phyloP scores from a whole-genome alignment of 345 rosid species.

The Sonneratia alba region DNA sequence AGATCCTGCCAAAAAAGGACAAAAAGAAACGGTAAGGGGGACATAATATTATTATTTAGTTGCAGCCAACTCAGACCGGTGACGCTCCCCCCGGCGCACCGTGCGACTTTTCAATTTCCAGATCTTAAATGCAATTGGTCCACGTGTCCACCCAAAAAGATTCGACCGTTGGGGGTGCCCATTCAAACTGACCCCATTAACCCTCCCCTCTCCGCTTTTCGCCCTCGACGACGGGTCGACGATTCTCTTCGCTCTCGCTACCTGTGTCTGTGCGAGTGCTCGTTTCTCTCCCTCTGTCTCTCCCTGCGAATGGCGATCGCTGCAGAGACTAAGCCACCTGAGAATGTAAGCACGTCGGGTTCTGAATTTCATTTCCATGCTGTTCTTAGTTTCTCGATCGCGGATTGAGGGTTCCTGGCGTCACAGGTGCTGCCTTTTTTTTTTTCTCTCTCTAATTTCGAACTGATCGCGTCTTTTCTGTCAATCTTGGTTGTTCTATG shows the following conservation, averaged over 20 bases:
- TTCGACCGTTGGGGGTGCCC: conserved; percentile 57
- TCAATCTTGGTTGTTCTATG: neutral
- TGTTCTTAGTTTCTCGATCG: neutral
- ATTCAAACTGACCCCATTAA: conserved; percentile 8
- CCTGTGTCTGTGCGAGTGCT: neutral
- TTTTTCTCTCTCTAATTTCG: neutral
- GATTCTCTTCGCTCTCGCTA: conserved; percentile 5
- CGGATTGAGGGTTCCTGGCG: neutral
- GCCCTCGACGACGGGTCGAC: too few relatives aligned
- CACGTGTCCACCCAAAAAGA: conserved; percentile 27
- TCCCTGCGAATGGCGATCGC: conserved; percentile 52
- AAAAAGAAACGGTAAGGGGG: too few relatives aligned
- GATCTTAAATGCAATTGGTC: conserved; percentile 20
- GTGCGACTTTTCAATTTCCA: neutral
- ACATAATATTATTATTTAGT: too few relatives aligned
- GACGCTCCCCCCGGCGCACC: conserved; percentile 34
- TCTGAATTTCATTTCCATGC: neutral
- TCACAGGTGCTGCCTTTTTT: too few relatives aligned
- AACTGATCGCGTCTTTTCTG: neutral
- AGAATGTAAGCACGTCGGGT: conserved; percentile 28
- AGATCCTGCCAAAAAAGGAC: too few relatives aligned
- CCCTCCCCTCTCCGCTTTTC: conserved; percentile 5
- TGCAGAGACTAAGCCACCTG: conserved; percentile 47
- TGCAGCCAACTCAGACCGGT: neutral
- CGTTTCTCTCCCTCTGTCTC: neutral